Percentiles rank a stretch among this genome's conserved stretches.
Evolutionary conservation across 2,329 filamentous ascomycete genomes (phyloP).

Genomic region (Pseudogymnoascus sp.): DNA sequence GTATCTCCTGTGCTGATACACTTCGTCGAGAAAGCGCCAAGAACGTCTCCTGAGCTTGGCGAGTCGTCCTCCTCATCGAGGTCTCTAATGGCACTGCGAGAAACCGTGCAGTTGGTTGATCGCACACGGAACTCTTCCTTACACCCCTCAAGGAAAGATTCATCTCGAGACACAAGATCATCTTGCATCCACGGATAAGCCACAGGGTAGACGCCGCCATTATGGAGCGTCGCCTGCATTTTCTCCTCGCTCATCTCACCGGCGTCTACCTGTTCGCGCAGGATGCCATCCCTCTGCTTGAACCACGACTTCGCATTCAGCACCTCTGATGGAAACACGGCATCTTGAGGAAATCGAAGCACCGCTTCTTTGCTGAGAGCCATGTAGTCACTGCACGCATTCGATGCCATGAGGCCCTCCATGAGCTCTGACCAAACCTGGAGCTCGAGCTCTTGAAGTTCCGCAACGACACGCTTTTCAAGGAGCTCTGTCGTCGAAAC

Average conservation of each 20-base stretch:
- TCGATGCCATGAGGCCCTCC: slow-evolving; percentile 25
- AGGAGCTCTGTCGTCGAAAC: slow-evolving; percentile 22
- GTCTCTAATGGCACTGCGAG: slow-evolving; percentile 21
- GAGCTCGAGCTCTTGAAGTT: slow-evolving; percentile 22
- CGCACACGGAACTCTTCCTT: slow-evolving; percentile 19
- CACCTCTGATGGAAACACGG: slow-evolving; percentile 22
- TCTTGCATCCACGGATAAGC: slow-evolving; percentile 23
- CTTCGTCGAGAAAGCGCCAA: slow-evolving; percentile 20
- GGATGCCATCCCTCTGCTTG: slow-evolving; percentile 18
- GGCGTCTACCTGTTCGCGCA: slow-evolving; percentile 15
- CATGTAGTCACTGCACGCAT: slow-evolving; percentile 23
- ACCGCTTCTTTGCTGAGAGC: slow-evolving; percentile 20
- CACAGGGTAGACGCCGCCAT: slow-evolving; percentile 22
- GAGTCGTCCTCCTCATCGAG: slow-evolving; percentile 10
- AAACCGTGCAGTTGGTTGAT: slow-evolving; percentile 21
- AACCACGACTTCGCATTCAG: slow-evolving; percentile 22
- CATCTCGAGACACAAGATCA: slow-evolving; percentile 19
- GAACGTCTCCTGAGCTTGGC: slow-evolving; percentile 20
- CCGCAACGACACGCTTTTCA: slow-evolving; percentile 14
- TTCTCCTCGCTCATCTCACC: slow-evolving; percentile 19
- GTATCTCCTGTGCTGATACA: slow-evolving; percentile 18
- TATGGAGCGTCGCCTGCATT: slow-evolving; percentile 19
- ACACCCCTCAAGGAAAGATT: slow-evolving; percentile 16
- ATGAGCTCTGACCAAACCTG: slow-evolving; percentile 25
- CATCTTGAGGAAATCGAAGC: slow-evolving; percentile 22